These are phyloP conservation scores for Carex cristatella DNA, from an alignment of 176 grass and related monocot species.

Conservation along the genomic window DNA sequence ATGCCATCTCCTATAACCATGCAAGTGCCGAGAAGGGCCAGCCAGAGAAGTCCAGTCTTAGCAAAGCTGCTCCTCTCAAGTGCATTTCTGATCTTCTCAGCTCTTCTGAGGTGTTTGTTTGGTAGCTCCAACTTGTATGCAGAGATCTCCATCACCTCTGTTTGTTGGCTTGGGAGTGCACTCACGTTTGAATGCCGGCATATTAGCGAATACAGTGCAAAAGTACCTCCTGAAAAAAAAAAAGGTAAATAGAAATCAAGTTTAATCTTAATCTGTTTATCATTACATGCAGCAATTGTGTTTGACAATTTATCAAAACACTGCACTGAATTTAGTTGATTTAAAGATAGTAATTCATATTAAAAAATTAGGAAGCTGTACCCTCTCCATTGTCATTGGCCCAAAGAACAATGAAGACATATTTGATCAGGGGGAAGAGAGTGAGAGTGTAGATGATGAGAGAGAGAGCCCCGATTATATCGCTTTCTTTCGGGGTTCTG, in stretches of 20 bases:
- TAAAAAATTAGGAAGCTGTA: not conserved
- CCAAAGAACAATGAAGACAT: slow-evolving; percentile 43
- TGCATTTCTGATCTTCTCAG: slow-evolving; percentile 31
- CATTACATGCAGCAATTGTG: not conserved
- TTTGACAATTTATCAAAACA: not conserved
- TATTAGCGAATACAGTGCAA: slow-evolving; percentile 37
- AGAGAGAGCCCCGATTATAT: slow-evolving; percentile 36
- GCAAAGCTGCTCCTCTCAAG: slow-evolving; percentile 25
- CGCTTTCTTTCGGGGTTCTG: slow-evolving; percentile 1
- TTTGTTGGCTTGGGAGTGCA: slow-evolving; percentile 19
- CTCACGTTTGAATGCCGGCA: slow-evolving; percentile 35
- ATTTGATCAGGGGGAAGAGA: slow-evolving; percentile 38
- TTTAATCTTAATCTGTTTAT: not conserved
- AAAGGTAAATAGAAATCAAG: not conserved
- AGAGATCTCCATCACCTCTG: slow-evolving; percentile 31
- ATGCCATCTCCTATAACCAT: slow-evolving; percentile 41
- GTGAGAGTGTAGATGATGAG: slow-evolving; percentile 41
- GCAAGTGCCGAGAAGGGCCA: slow-evolving; percentile 37
- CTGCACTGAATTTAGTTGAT: not conserved
- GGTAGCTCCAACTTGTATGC: slow-evolving; percentile 29
- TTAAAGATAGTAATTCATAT: not conserved
- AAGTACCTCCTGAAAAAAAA: slow-evolving; percentile 24
- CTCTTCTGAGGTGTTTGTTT: slow-evolving; percentile 24
- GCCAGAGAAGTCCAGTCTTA: slow-evolving; percentile 26
- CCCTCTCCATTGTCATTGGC: slow-evolving; percentile 51